Base-by-base conservation (phyloP, 2,329 filamentous ascomycete genomes). In the Trichophyton verrucosum region DNA sequence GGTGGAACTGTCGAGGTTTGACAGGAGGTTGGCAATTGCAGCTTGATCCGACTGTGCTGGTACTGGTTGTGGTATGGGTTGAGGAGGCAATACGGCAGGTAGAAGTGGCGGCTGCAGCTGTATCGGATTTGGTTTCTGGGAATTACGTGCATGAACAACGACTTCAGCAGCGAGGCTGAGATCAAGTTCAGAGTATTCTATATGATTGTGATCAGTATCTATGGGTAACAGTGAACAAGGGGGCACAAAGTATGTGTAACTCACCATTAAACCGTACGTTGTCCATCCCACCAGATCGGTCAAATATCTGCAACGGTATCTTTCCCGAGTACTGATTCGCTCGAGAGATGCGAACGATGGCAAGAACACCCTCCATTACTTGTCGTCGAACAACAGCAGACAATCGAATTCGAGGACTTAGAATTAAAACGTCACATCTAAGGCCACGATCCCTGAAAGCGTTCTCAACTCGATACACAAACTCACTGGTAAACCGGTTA, bases 311-410 rank as follows among this genome's bases (percentile, higher is more conserved):
- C 2, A 96, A 77, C 0, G 88, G 83, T 58, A 97, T 87, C 70
- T 86, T 91, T 65, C 85, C 85, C 1, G 81, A 81, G 38, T 80
- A 78, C 68, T 95, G 87, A 22, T 89, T 83, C 53, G 80, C 78
- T 58, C 84, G 78, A 63, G 88, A 85, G 13, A 97, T 81, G 67
- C 90, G 86, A 3, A 89, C 85, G 13, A 96, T 88, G 7, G 88
- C 92, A 58, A 89, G 82, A 1, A 96, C 92, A 17, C 94, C 92
- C 72, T 97, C 91, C 9, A 91, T 77, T 42, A 95, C 88, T 70
- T 96, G 90, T 59, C 88, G 82, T 66, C 89, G 86, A 59, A 96
- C 83, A n/a, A 96, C 85, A 3, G 86, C 83, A 40, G 87, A 83
- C 64, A 91, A 85, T 17, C 88, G 83, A 53, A 95, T 83, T 22